A percentile compares a stretch with the other conserved stretches of the same genome.
Conservation (phyloP, 2,329 filamentous ascomycete species). For the Fusarium scirpi region DNA sequence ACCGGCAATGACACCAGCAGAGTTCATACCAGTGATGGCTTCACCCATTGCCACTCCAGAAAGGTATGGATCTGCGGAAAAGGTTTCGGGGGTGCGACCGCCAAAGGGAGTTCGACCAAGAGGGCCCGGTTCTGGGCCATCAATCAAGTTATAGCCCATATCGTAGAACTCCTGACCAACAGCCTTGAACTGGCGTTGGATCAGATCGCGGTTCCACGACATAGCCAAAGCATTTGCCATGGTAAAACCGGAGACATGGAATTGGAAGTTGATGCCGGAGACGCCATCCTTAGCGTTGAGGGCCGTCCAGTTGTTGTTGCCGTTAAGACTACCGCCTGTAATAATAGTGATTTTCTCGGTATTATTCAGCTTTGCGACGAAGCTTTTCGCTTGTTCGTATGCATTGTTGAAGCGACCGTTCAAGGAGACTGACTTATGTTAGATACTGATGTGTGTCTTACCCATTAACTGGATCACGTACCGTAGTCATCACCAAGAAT, state of each 20-base stretch:
- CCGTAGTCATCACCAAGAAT: not conserved
- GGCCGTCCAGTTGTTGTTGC: not conserved
- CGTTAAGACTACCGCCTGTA: not conserved
- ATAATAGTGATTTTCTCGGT: not conserved
- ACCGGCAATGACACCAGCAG: slow-evolving; percentile 63
- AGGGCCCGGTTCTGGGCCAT: not conserved
- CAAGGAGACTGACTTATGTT: not conserved
- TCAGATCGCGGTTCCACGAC: not conserved
- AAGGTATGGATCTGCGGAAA: slow-evolving; percentile 85
- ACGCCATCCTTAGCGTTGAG: not conserved
- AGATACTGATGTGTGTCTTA: not conserved
- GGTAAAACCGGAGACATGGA: not conserved
- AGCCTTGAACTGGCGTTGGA: not conserved
- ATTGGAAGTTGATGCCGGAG: not conserved
- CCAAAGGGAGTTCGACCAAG: slow-evolving; percentile 56
- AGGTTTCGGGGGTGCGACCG: slow-evolving; percentile 90
- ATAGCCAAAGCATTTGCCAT: not conserved
- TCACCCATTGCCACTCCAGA: slow-evolving; percentile 81
- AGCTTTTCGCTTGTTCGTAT: not conserved
- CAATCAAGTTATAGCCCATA: not conserved
- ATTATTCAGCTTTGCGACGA: not conserved
- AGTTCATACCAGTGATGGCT: slow-evolving; percentile 77
- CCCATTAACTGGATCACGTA: not conserved
- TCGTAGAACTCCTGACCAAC: not conserved
- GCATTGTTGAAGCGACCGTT: not conserved